Percentiles rank a stretch among this genome's conserved stretches.
These are phyloP conservation scores for Trichoderma reesei DNA, from an alignment of 495 filamentous ascomycete genomes.

Conservation along the genomic window DNA sequence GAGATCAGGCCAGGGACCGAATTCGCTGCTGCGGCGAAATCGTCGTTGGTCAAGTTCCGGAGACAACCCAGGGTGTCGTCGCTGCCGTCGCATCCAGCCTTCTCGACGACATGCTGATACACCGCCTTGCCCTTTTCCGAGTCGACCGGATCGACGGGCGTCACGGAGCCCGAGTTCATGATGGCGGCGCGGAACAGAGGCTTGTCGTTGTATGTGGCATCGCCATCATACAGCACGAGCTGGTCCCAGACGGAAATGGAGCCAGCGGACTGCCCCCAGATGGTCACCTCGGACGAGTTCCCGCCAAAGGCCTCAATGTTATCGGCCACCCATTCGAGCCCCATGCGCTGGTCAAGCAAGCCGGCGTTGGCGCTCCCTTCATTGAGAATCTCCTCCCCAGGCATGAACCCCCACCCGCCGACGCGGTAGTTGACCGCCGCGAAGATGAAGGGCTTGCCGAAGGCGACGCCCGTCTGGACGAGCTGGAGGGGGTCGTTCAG, in stretches of 20 bases:
- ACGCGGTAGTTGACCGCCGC: constrained; percentile 7
- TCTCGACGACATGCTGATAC: constrained; percentile 40
- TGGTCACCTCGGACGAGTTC: constrained; percentile 31
- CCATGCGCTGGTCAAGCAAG: constrained; percentile 25
- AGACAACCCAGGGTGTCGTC: constrained; percentile 42
- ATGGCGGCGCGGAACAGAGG: constrained; percentile 48
- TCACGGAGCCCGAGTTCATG: constrained; percentile 46
- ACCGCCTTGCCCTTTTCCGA: constrained; percentile 39
- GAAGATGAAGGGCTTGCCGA: neutral
- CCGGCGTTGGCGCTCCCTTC: constrained; percentile 5
- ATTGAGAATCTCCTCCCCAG: neutral
- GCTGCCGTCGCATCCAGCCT: constrained; percentile 36
- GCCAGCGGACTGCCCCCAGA: constrained; percentile 35
- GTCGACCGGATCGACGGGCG: constrained; percentile 44
- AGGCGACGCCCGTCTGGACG: neutral
- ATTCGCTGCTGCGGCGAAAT: constrained; percentile 43
- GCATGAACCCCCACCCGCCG: constrained; percentile 6
- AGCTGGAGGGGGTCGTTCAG: neutral
- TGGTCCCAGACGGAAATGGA: constrained; percentile 48
- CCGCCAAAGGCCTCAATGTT: constrained; percentile 38
- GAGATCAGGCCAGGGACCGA: constrained; percentile 41
- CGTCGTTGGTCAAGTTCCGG: constrained; percentile 34
- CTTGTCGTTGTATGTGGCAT: constrained; percentile 42
- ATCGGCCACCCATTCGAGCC: constrained; percentile 31
- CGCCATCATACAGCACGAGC: constrained; percentile 43